Conservation (phyloP, 192 early-diverging fungal species). For the Linderina pennispora region DNA sequence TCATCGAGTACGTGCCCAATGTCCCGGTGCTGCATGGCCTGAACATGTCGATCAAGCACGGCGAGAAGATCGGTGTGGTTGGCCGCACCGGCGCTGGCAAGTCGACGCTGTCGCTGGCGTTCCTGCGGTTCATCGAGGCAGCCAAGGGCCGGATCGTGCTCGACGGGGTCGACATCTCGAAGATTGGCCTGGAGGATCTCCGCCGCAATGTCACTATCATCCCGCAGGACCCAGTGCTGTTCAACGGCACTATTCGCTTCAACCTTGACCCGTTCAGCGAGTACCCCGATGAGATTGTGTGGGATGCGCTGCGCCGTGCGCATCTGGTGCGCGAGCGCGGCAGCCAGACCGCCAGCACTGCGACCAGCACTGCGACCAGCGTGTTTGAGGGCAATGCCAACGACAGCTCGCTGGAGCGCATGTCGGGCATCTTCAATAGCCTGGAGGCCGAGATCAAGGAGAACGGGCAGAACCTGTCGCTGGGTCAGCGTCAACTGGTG, state of each 20-base stretch:
- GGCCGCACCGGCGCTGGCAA: constrained; percentile 89
- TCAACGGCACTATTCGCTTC: constrained; percentile 72
- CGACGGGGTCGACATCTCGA: constrained; percentile 69
- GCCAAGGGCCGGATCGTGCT: constrained; percentile 58
- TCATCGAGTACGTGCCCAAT: constrained; percentile 71
- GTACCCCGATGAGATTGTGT: constrained; percentile 71
- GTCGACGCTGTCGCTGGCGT: constrained; percentile 61
- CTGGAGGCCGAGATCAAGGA: constrained; percentile 80
- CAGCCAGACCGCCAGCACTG: constrained; percentile 23
- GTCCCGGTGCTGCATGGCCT: constrained; percentile 72
- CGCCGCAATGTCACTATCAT: constrained; percentile 78
- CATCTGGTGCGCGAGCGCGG: constrained; percentile 51
- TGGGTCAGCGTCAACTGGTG: constrained; percentile 75
- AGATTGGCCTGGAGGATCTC: constrained; percentile 72
- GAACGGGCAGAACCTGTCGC: constrained; percentile 73
- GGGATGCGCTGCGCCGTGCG: constrained; percentile 69
- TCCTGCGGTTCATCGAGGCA: constrained; percentile 76
- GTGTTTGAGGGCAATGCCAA: neutral
- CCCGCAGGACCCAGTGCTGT: constrained; percentile 85
- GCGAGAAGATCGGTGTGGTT: constrained; percentile 84
- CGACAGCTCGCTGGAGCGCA: constrained; percentile 2
- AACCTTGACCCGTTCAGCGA: constrained; percentile 89
- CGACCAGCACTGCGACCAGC: neutral
- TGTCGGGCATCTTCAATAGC: constrained; percentile 33
- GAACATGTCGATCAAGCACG: constrained; percentile 58